Conservation (phyloP, 495 filamentous ascomycete genomes). For the Penicillium antarcticum region DNA sequence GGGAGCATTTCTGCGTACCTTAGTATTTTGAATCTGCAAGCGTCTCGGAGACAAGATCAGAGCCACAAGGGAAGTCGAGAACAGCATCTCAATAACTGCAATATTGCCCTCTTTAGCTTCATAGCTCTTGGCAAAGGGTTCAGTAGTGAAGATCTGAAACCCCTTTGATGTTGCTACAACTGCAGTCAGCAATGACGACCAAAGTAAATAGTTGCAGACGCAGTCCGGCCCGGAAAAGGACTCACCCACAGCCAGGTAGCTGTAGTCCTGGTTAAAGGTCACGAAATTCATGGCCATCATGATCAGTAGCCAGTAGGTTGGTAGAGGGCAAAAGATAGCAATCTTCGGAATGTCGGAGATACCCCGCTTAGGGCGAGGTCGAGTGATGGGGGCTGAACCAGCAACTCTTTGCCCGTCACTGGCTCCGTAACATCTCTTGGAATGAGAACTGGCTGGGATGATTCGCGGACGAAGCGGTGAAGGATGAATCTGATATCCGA, state of each 20-base stretch:
- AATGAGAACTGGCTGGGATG: not conserved
- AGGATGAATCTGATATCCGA: conserved; percentile 22
- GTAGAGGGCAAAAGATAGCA: conserved; percentile 7
- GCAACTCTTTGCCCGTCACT: conserved; percentile 23
- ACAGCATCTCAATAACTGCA: conserved; percentile 95
- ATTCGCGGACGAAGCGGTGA: not conserved
- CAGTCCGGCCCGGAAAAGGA: not conserved
- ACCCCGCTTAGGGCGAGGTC: conserved; percentile 21
- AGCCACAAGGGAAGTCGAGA: conserved; percentile 96
- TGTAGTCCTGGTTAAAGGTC: conserved; percentile 98
- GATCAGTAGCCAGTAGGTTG: conserved; percentile 1
- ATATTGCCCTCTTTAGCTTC: conserved; percentile 91
- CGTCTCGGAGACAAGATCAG: conserved; percentile 85
- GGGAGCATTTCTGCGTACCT: conserved; percentile 53
- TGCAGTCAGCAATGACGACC: conserved; percentile 25
- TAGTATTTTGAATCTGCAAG: conserved; percentile 94
- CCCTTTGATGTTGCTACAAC: conserved; percentile 76
- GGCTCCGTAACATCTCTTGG: conserved; percentile 13
- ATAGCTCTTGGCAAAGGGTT: conserved; percentile 90
- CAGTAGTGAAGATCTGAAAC: conserved; percentile 93
- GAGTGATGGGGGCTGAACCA: conserved; percentile 11
- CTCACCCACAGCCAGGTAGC: conserved; percentile 88
- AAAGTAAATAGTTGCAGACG: not conserved
- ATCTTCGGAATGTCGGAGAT: conserved; percentile 12
- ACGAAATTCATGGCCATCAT: conserved; percentile 88